A percentile compares a stretch with the other conserved stretches of the same genome.
Evolutionary conservation across 169 alveolate species (phyloP).

Genomic region (Perkinsus marinus): DNA sequence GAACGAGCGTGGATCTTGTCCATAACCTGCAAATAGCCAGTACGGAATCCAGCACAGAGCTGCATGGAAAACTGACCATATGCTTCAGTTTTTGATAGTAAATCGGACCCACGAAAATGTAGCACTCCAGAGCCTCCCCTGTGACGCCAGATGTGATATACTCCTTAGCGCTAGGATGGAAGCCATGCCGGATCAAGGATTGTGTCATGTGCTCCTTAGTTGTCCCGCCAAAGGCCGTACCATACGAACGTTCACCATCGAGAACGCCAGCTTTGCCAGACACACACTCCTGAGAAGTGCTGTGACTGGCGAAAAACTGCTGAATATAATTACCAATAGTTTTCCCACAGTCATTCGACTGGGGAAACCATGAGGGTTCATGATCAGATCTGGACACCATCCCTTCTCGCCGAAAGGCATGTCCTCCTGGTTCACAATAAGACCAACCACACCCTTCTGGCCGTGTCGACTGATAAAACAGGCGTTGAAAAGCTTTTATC

Average conservation of each 20-base stretch:
- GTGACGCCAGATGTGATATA: slow-evolving; percentile 90
- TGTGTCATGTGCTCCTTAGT: slow-evolving; percentile 74
- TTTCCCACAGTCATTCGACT: slow-evolving; percentile 99
- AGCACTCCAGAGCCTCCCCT: slow-evolving; percentile 92
- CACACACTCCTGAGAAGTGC: background rate
- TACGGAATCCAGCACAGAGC: too few species aligned
- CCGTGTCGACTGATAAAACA: slow-evolving; percentile 90
- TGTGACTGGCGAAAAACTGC: background rate
- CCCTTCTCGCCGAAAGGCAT: slow-evolving; percentile 97
- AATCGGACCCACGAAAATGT: slow-evolving; percentile 95
- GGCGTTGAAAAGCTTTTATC: background rate
- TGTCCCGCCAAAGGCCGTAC: slow-evolving; percentile 95
- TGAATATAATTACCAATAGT: slow-evolving; percentile 20
- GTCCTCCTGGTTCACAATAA: slow-evolving; percentile 84
- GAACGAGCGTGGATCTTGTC: slow-evolving; percentile 89
- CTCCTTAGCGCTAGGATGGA: slow-evolving; percentile 77
- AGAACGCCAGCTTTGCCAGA: slow-evolving; percentile 78
- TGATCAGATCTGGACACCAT: slow-evolving; percentile 98
- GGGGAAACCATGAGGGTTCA: slow-evolving; percentile 99
- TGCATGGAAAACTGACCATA: slow-evolving; percentile 81
- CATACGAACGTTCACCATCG: slow-evolving; percentile 85
- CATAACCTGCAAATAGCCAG: background rate
- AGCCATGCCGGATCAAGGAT: slow-evolving; percentile 83
- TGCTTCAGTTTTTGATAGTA: slow-evolving; percentile 98
- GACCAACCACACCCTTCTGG: slow-evolving; percentile 99